Evolutionary conservation across 371 early-diverging fungal species (phyloP), one percentile per base, ranked within the genome.

Genomic region (Mortierella sp.): DNA sequence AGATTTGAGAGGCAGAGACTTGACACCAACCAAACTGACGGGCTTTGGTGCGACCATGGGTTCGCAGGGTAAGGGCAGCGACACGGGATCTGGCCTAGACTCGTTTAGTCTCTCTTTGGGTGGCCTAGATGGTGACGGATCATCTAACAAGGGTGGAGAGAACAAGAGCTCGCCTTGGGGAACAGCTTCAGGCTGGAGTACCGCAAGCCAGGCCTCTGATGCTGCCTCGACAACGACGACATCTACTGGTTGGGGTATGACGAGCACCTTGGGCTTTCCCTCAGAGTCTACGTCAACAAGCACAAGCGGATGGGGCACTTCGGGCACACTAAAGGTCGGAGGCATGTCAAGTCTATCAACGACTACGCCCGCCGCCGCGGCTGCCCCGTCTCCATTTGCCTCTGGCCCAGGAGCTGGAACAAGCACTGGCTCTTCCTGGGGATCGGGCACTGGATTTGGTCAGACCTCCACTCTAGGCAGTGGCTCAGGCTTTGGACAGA

Each of bases 71-170:
- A 62, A 66, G 60, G 47, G 43, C 11, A 21, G 26, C 6, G 25
- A 28, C 26, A 23, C 56, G 19, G 68, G 72, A 19, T 37, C 37
- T 37, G 72, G 64, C 6, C 58, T 77, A 19, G 72, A 77, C 15
- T 77, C 77, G 12, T 77, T 77, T 37, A 72, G 51, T n/a, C 47
- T 77, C 52, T 71, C 72, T 2, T 47, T 77, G 9, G 77, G 77
- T 5, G 55, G 66, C 64, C 28, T 51, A 46, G 46, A 19, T 52
- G 0, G 70, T 68, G 25, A n/a, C 67, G 7, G 67, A 68, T 29
- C 30, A 70, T 14, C 18, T 60, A 0, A 23, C 77, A 26, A 23
- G 51, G n/a, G 48, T 72, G 29, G 68, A 72, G 77, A 72, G 72
- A 14, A 61, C 61, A 28, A 60, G 60, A 37, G 23, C 16, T 71